Evolutionary conservation across 495 filamentous ascomycete species (phyloP).

Genomic region (Penicillium robsamsonii): DNA sequence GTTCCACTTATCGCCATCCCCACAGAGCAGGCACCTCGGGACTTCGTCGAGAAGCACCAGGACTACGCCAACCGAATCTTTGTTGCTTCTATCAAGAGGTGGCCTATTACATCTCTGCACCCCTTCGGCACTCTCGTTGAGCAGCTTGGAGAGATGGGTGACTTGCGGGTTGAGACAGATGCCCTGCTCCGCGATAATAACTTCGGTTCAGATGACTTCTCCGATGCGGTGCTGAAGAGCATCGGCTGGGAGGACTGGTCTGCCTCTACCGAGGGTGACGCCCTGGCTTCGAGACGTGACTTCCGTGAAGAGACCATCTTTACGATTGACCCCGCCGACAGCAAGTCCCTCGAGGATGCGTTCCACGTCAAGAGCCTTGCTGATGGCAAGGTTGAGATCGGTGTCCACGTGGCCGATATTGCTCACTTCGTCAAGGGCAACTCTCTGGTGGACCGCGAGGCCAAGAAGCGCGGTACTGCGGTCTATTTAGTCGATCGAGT

Average conservation of each 20-base stretch:
- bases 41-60: slow-evolving; percentile 98
- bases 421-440: slow-evolving; percentile 96
- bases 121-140: slow-evolving; percentile 97
- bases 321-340: slow-evolving; percentile 82
- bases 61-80: slow-evolving; percentile 97
- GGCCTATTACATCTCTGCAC: slow-evolving; percentile 99
- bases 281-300: slow-evolving; percentile 76
- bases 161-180: slow-evolving; percentile 95
- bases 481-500: slow-evolving; percentile 90
- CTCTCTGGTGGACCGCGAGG: slow-evolving; percentile 94
- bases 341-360: slow-evolving; percentile 83
- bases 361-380: slow-evolving; percentile 81
- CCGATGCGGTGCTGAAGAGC: slow-evolving; percentile 89
- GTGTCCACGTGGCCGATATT: slow-evolving; percentile 93
- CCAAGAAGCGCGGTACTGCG: slow-evolving; percentile 95
- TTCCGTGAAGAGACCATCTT: slow-evolving; percentile 89
- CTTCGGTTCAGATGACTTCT: slow-evolving; percentile 96
- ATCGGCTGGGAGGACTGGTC: slow-evolving; percentile 92
- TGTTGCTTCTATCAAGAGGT: slow-evolving; percentile 97
- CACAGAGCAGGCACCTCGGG: slow-evolving; percentile 93
- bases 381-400: slow-evolving; percentile 87
- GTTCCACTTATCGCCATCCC: slow-evolving; percentile 97
- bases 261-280: slow-evolving; percentile 75
- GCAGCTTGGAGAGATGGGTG: slow-evolving; percentile 95
- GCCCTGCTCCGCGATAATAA: slow-evolving; percentile 97